Base-by-base conservation (phyloP, 2,329 filamentous ascomycete species). In the Diaporthe humulicola region DNA sequence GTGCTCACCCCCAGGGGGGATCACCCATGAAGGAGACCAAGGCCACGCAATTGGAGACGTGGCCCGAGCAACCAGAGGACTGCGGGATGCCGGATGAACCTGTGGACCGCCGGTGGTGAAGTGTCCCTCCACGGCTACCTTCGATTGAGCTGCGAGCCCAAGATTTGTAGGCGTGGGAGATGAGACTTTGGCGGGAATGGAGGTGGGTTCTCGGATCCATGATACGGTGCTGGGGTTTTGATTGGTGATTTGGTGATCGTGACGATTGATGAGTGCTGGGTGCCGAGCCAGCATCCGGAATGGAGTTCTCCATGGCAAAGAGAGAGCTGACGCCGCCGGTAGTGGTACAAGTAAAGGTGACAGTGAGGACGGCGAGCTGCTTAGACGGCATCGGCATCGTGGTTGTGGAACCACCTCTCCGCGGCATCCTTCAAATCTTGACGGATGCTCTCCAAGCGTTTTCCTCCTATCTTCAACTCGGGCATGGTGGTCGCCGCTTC, bases 401-500 rank as follows among this genome's bases (percentile, higher is more conserved):
- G 60, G 40, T 4, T 0, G 0, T 0, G 15, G 28, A 64, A 48
- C 40, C 40, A 64, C 8, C 4, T 9, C 10, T 5, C 12, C 22
- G 4, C 8, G 22, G 33, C 8, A 2, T 6, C 4, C 4, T 12
- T 4, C 19, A 38, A 38, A 3, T 2, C 10, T 8, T 1, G 4
- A 19, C 22, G 10, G 22, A n/a, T 2, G 0, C 25, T 22, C 3
- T 60, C 33, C 17, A 22, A 10, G 22, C 9, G 6, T 40, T 12
- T 22, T 3, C 14, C 3, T 14, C 4, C 7, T 2, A 9, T 14
- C 8, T 6, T 2, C 9, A 8, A n/a, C n/a, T 15, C n/a, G 15
- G 14, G 3, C 3, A 14, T 28, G n/a, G 50, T 10, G 17, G n/a
- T n/a, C 22, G 38, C 2, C 4, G 40, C 17, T 6, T 1, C 1